Evolutionary conservation across 169 alveolate genomes (phyloP).

Genomic region (Eimeria sp.): DNA sequence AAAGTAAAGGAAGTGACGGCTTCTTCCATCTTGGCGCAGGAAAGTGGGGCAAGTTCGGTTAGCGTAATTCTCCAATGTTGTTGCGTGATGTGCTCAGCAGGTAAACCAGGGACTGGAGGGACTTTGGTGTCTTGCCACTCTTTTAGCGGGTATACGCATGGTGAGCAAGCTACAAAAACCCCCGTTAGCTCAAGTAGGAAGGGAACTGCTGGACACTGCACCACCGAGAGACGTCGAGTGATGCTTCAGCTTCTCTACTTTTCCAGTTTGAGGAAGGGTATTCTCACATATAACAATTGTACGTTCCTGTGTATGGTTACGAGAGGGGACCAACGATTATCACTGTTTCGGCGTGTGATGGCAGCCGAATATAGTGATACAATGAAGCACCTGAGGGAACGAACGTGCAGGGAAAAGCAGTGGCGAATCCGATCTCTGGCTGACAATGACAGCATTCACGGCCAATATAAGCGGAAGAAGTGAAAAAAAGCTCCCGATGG

Average conservation of each 20-base stretch:
- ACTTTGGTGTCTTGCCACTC: not conserved
- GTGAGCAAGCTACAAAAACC: not conserved
- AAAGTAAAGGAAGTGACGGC: not conserved
- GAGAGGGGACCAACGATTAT: not conserved
- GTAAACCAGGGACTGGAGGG: not conserved
- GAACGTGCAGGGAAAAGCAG: not conserved
- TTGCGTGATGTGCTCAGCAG: not conserved
- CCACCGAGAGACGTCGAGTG: not conserved
- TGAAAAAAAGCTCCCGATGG: not conserved
- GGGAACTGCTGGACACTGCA: not conserved
- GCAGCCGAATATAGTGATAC: not conserved
- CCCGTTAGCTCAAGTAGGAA: not conserved
- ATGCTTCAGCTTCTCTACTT: not conserved
- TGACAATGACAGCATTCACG: not conserved
- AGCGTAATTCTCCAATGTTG: not conserved
- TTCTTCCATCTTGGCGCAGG: not conserved
- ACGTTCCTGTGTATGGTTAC: not conserved
- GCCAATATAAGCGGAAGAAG: not conserved
- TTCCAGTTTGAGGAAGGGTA: not conserved
- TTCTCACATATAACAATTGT: not conserved
- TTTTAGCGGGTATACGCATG: not conserved
- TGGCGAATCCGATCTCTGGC: not conserved
- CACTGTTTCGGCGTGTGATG: not conserved
- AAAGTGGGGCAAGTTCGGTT: not conserved
- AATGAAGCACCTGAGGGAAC: not conserved